Evolutionary conservation across 179 eudicot species (phyloP), one percentile per base, ranked within the genome.

Genomic region (Silene vulgaris): DNA sequence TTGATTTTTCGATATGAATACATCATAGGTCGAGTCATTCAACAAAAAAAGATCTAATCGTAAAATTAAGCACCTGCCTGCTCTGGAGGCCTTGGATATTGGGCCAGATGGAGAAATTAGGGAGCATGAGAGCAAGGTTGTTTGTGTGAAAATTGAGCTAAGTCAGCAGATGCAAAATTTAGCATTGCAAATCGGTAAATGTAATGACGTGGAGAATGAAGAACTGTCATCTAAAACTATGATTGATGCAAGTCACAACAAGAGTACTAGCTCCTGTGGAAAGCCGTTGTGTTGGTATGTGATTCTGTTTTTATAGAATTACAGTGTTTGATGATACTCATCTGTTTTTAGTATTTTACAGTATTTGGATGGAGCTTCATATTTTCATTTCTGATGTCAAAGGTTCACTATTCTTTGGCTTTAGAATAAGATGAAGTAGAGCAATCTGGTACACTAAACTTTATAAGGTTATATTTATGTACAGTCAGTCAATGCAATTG

Each of bases 261-360:
- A 74, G 69, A 71, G 78, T 45, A 80, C 32, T 78, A 79, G 83
- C 40, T 82, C 81, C 75, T 70, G 65, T 75, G 87, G 88, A 21
- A 80, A 86, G 65, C 90, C 93, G 54, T 85, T 82, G 5, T 82
- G 84, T 65, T 93, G 98, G 98, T 93, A 86, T 20, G 82, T 16
- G 8, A 16, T 19, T 4, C 32, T 16, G 45, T 72, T 16, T 75
- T 61, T 9, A n/a, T n/a, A n/a, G n/a, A n/a, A n/a, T n/a, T n/a
- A 26, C 37, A 17, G 28, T 26, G 8, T 26, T 65, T 50, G 30
- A 17, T 16, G 30, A 48, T 32, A 26, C 20, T 73, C 57, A 26
- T 61, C 52, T 40, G 69, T 73, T 79, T 9, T 14, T n/a, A n/a
- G n/a, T n/a, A n/a, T n/a, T n/a, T n/a, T 35, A 35, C 40, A 35